phyloP scores from a whole-genome alignment of 306 rosid genomes.

The Cucurbita argyrosperma region DNA sequence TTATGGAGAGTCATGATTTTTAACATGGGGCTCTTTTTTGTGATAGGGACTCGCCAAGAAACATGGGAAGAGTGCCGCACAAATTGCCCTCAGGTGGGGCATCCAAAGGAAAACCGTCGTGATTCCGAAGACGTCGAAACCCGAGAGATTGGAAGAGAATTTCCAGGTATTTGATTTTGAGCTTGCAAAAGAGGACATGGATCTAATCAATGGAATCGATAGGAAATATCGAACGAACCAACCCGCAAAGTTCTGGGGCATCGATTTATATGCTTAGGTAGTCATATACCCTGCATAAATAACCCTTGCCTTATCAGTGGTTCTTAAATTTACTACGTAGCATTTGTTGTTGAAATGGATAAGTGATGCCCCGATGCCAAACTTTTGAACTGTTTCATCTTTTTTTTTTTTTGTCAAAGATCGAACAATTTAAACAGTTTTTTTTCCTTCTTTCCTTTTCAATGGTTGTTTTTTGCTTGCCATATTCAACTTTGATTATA shows the following conservation, averaged over 20 bases:
- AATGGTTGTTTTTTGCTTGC: neutral
- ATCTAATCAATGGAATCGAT: constrained; percentile 40
- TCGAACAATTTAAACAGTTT: neutral
- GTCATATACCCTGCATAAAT: neutral
- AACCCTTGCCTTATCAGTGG: neutral
- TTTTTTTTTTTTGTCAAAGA: neutral
- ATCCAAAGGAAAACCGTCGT: constrained; percentile 54
- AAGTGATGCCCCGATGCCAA: neutral
- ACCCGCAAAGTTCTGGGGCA: constrained; percentile 73
- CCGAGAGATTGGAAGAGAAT: constrained; percentile 69
- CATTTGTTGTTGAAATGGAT: neutral
- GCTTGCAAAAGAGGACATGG: constrained; percentile 53
- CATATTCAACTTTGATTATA: too few species aligned
- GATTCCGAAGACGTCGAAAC: constrained; percentile 75
- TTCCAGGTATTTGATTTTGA: constrained; percentile 53
- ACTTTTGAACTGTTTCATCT: neutral
- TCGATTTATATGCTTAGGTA: constrained; percentile 56
- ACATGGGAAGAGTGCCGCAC: constrained; percentile 50
- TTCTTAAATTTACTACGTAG: neutral
- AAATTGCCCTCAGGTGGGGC: constrained; percentile 74
- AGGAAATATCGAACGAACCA: constrained; percentile 53
- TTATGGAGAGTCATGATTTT: too few species aligned
- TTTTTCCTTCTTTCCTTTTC: neutral
- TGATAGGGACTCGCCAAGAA: constrained; percentile 59
- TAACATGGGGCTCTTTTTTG: neutral